Evolutionary conservation across 1,284 basidiomycete species (phyloP).

Genomic region (Papiliotrema terrestris): DNA sequence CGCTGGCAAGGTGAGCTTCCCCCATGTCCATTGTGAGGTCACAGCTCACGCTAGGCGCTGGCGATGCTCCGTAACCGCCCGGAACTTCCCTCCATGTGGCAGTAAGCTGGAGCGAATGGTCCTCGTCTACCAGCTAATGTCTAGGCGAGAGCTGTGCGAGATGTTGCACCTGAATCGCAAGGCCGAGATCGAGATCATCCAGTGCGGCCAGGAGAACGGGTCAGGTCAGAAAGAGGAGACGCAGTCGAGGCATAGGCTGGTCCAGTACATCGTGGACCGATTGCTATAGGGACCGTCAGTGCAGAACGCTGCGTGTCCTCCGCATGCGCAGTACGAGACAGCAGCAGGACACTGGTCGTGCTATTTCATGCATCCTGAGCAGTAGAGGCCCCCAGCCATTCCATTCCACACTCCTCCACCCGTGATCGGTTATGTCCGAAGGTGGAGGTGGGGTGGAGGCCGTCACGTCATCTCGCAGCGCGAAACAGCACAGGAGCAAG

Average conservation of each 20-base stretch:
- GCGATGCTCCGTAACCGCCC: constrained; percentile 58
- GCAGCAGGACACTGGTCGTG: no score
- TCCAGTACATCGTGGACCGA: constrained; percentile 16
- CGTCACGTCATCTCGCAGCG: neutral
- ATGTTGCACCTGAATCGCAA: constrained; percentile 77
- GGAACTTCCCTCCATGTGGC: constrained; percentile 63
- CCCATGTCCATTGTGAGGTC: neutral
- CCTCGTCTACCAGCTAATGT: constrained; percentile 4
- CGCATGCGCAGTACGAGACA: no score
- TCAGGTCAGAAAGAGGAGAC: neutral
- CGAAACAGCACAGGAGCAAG: no score
- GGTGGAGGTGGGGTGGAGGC: no score
- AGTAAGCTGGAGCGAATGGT: no score
- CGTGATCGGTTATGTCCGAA: no score
- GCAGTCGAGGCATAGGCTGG: constrained; percentile 4
- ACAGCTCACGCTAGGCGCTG: constrained; percentile 55
- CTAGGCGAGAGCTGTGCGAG: constrained; percentile 65
- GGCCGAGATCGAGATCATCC: constrained; percentile 80
- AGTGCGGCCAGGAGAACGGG: neutral
- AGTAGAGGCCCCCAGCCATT: no score
- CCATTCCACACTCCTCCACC: no score
- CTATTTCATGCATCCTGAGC: no score
- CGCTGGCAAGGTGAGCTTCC: constrained; percentile 54
- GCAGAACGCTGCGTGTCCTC: no score
- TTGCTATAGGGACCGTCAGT: no score